phyloP scores from a whole-genome alignment of 805 yeast species.

The Wickerhamomyces canadensis region DNA sequence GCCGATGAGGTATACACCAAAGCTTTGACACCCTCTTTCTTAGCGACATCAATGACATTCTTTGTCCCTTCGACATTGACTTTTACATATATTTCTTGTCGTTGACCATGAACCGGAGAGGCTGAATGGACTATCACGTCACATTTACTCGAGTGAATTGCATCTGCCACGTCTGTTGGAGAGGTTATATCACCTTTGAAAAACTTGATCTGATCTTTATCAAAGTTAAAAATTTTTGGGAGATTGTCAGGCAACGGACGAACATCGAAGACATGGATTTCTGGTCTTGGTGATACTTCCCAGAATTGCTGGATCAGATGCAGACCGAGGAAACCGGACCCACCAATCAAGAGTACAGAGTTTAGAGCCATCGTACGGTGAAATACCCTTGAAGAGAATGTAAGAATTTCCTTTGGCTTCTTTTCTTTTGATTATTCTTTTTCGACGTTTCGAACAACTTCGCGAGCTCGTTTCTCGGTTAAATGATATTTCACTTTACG shows the following conservation, averaged over 20 bases:
- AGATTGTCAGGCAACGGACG: slow-evolving; percentile 76
- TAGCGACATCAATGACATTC: slow-evolving; percentile 62
- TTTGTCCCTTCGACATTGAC: slow-evolving; percentile 90
- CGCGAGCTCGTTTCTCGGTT: no score
- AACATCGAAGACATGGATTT: slow-evolving; percentile 83
- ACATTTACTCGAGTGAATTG: slow-evolving; percentile 54
- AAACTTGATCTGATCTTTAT: slow-evolving; percentile 47
- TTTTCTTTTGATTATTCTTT: background rate
- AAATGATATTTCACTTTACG: no score
- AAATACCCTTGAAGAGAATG: no score
- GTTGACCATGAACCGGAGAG: slow-evolving; percentile 89
- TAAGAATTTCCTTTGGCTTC: background rate
- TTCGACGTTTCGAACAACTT: no score
- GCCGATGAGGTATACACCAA: slow-evolving; percentile 95
- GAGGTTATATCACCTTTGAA: slow-evolving; percentile 85
- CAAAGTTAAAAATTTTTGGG: slow-evolving; percentile 72
- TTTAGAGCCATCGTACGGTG: slow-evolving; percentile 17
- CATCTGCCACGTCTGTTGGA: slow-evolving; percentile 56
- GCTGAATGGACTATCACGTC: slow-evolving; percentile 90
- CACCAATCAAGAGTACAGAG: slow-evolving; percentile 82
- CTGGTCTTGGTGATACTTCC: slow-evolving; percentile 56
- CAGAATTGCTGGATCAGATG: slow-evolving; percentile 86
- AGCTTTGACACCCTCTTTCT: slow-evolving; percentile 45
- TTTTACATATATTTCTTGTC: slow-evolving; percentile 75
- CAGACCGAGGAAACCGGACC: slow-evolving; percentile 90